These are phyloP conservation scores for Picochlorum sp. DNA, from an alignment of 139 green algal species.

Conservation along the genomic window DNA sequence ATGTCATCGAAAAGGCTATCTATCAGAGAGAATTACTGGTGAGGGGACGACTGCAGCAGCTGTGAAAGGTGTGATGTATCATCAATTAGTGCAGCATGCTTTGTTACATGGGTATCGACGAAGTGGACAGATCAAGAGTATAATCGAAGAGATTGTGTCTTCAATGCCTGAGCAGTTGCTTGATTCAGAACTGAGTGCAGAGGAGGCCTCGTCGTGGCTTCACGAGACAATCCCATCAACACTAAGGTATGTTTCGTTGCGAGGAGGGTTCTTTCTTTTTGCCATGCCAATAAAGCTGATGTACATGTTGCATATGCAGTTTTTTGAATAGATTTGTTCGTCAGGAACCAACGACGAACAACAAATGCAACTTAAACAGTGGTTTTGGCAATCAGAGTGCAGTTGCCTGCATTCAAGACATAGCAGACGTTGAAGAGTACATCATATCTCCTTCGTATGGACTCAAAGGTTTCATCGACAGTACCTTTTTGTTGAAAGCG, in stretches of 20 bases:
- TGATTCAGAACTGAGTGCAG: conserved; percentile 48
- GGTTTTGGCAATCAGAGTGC: not conserved
- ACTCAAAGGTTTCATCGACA: conserved; percentile 89
- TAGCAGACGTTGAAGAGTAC: conserved; percentile 91
- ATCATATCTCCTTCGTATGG: conserved; percentile 82
- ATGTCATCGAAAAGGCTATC: not conserved
- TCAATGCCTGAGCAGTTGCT: conserved; percentile 42
- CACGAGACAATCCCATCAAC: conserved; percentile 14
- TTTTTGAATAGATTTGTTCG: conserved; percentile 3
- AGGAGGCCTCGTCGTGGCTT: conserved; percentile 21
- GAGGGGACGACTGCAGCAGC: conserved; percentile 13
- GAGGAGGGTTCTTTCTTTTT: not conserved
- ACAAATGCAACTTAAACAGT: not conserved
- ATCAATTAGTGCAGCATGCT: conserved; percentile 20
- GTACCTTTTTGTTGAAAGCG: conserved; percentile 34
- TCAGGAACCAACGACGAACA: not conserved
- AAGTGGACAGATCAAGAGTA: conserved; percentile 3
- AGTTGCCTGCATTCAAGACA: conserved; percentile 27
- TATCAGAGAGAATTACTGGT: conserved; percentile 32
- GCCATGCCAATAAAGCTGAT: not conserved
- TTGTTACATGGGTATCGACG: conserved; percentile 15
- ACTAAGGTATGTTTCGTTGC: not conserved
- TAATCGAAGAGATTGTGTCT: conserved; percentile 19
- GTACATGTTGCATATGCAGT: not conserved
- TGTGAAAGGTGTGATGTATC: conserved; percentile 18